Base-by-base conservation (phyloP, 148 eudicot species). In the Cornus suecica region DNA sequence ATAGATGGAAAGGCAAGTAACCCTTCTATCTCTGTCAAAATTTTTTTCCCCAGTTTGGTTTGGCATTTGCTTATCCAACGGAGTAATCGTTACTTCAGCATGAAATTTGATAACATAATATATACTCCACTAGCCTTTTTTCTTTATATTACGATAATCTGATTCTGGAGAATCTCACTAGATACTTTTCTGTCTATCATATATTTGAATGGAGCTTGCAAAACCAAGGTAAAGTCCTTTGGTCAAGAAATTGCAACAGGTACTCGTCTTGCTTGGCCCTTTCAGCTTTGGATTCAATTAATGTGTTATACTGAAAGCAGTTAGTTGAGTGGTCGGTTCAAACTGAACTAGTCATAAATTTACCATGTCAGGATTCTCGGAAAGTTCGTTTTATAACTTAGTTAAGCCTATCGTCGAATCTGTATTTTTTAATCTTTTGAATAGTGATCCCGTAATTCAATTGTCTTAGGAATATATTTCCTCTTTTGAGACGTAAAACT, bases 201-300 rank as follows among this genome's bases (percentile, higher is more conserved):
- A 83, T 92, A 76, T 84, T 87, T 73, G 99, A 94, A 80, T 94
- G 99, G 99, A 94, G 99, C 89, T 89, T 92, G 84, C 97, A 92
- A 29, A 94, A 87, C 84, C 97, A 88, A 79, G 99, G 97, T 61
- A 91, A 88, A 83, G 81, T 94, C 70, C 88, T 92, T 70, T 94
- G 97, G 99, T 89, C 96, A 77, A 84, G 92, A 80, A 88, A 92
- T 81, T 90, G 94, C 84, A 87, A 91, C 94, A 94, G 97, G 99
- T 94, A 87, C 34, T 42, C 28, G 65, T 18, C 54, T 77, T 28
- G 0, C 31, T 66, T 70, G 31, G 29, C 26, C 37, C 42, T 48
- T 10, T n/a, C n/a, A n/a, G 16, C 30, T 52, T 48, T 51, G 14
- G 25, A 58, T 23, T 48, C 22, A 29, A 26, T 31, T 31, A 22